phyloP scores from a whole-genome alignment of 108 stramenopile genomes.

The Cafeteria roenbergensis region DNA sequence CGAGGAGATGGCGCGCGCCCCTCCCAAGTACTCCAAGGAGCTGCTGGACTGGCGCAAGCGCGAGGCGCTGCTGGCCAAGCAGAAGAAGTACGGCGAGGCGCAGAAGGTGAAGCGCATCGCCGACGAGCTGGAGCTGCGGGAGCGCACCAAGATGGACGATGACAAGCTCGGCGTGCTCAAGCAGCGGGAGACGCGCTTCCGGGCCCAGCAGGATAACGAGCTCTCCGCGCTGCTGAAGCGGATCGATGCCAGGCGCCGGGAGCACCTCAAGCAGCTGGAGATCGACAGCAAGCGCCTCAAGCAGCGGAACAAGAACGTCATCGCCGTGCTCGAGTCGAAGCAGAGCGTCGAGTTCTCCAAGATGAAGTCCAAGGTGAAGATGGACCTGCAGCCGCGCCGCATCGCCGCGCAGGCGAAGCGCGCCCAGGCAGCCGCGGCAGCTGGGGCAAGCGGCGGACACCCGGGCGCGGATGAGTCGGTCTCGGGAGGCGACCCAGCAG shows the following conservation, averaged over 20 bases:
- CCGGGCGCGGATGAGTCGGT: no score
- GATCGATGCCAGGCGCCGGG: constrained; percentile 50
- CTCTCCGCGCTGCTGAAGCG: constrained; percentile 42
- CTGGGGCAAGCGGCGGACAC: no score
- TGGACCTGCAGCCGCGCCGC: constrained; percentile 14
- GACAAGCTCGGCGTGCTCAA: constrained; percentile 28
- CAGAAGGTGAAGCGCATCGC: constrained; percentile 50
- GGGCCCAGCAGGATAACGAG: constrained; percentile 48
- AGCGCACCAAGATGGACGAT: constrained; percentile 38
- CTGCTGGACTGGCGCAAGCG: constrained; percentile 49
- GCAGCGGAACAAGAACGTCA: constrained; percentile 58
- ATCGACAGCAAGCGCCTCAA: constrained; percentile 55
- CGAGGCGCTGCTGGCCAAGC: constrained; percentile 46
- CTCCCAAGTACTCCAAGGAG: constrained; percentile 50
- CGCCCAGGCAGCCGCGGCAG: no score
- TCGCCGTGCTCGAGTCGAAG: constrained; percentile 50
- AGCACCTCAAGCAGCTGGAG: constrained; percentile 50
- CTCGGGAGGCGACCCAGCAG: no score
- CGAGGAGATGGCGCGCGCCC: constrained; percentile 34
- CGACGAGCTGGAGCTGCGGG: constrained; percentile 45
- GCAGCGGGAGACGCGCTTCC: constrained; percentile 40
- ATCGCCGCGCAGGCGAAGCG: no score
- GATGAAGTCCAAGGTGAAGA: constrained; percentile 43
- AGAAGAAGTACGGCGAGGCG: constrained; percentile 49
- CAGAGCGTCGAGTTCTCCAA: constrained; percentile 41